A percentile compares a stretch with the other conserved stretches of the same genome.
Conservation (phyloP, 108 stramenopile genomes). For the Conticribra guillardii region DNA sequence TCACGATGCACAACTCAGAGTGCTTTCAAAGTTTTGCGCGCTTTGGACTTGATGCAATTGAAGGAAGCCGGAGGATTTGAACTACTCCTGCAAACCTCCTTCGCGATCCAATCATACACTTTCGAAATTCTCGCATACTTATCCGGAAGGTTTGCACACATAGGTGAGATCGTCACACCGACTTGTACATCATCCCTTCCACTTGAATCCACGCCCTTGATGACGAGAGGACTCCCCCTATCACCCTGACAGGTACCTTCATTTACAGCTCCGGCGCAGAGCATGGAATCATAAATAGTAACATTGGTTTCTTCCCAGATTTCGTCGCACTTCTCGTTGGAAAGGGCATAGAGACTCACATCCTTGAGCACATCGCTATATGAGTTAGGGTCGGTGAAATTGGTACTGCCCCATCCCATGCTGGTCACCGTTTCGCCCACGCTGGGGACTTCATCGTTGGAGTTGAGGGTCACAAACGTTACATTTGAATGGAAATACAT, state of each 20-base stretch:
- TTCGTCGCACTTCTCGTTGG: constrained; percentile 23
- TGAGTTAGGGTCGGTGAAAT: background rate
- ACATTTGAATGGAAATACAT: too few relatives aligned
- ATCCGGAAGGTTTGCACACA: constrained; percentile 57
- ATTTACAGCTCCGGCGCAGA: constrained; percentile 38
- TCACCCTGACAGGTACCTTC: constrained; percentile 57
- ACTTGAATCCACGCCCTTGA: background rate
- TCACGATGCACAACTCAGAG: too few relatives aligned
- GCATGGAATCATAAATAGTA: constrained; percentile 44
- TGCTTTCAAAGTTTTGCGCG: too few relatives aligned
- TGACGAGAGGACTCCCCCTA: constrained; percentile 49
- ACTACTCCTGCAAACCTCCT: constrained; percentile 31
- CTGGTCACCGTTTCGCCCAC: constrained; percentile 40
- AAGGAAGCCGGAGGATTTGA: constrained; percentile 1
- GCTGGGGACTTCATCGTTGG: constrained; percentile 23
- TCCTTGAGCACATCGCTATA: constrained; percentile 16
- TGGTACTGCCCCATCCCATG: constrained; percentile 58
- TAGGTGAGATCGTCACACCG: constrained; percentile 48
- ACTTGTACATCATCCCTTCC: constrained; percentile 37
- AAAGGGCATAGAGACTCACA: constrained; percentile 11
- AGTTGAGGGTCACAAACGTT: constrained; percentile 21
- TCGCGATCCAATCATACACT: constrained; percentile 44
- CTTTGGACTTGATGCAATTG: too few relatives aligned
- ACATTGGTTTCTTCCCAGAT: constrained; percentile 17
- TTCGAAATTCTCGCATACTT: constrained; percentile 40